Evolutionary conservation across 768 basidiomycete genomes (phyloP).

Genomic region (Myochromella boudieri): DNA sequence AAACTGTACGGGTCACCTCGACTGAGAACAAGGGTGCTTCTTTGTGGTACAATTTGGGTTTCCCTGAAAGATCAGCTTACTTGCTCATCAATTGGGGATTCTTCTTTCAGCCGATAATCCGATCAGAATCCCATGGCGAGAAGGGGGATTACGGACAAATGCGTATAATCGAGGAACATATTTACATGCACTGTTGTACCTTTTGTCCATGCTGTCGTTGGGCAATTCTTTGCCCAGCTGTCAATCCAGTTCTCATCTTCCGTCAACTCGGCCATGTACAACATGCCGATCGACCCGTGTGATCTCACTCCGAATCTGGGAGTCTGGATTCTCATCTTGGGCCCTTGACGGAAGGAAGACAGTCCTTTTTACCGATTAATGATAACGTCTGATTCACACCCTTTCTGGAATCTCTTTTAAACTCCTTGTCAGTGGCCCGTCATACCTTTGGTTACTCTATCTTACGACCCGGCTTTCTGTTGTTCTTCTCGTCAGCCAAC

Average conservation of each 20-base stretch:
- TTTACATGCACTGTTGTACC: constrained; percentile 21
- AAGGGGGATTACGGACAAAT: constrained; percentile 25
- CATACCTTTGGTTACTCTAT: constrained; percentile 32
- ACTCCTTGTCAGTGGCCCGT: constrained; percentile 26
- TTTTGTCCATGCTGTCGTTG: constrained; percentile 18
- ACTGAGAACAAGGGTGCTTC: constrained; percentile 14
- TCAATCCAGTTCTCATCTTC: constrained; percentile 20
- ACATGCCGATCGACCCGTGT: constrained; percentile 25
- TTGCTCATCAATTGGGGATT: constrained; percentile 18
- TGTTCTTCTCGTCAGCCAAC: constrained; percentile 26
- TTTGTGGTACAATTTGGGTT: constrained; percentile 10
- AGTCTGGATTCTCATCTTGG: constrained; percentile 23
- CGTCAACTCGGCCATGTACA: constrained; percentile 22
- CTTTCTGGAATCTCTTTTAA: constrained; percentile 36
- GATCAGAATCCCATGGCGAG: constrained; percentile 29
- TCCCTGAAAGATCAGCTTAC: constrained; percentile 23
- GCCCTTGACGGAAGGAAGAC: constrained; percentile 22
- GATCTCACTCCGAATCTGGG: constrained; percentile 30
- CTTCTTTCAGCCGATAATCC: constrained; percentile 23
- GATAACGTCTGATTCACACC: constrained; percentile 30
- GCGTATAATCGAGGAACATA: constrained; percentile 22
- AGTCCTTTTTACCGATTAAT: constrained; percentile 31
- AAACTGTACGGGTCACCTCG: too few relatives aligned
- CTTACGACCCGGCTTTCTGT: constrained; percentile 31
- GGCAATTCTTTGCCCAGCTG: constrained; percentile 25